phyloP scores from a whole-genome alignment of 495 filamentous ascomycete genomes.

The Sporormia fimetaria region DNA sequence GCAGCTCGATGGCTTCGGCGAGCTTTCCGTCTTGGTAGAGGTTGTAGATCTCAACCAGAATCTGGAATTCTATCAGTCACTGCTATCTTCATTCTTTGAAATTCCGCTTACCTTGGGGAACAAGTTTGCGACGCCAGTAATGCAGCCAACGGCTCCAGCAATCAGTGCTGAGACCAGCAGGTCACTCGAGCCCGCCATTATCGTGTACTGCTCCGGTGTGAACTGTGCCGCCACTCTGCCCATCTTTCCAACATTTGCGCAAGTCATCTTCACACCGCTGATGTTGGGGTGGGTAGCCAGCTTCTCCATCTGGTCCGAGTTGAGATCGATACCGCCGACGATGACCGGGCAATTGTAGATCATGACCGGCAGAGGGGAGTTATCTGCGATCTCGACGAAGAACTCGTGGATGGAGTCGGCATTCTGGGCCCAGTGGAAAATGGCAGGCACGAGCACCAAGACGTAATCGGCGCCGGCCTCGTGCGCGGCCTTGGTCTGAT shows the following conservation, averaged over 20 bases:
- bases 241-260: slow-evolving; percentile 87
- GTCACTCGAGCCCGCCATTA: slow-evolving; percentile 74
- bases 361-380: slow-evolving; percentile 72
- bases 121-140: slow-evolving; percentile 73
- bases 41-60: slow-evolving; percentile 31
- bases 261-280: slow-evolving; percentile 81
- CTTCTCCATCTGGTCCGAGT: slow-evolving; percentile 62
- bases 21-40: slow-evolving; percentile 30
- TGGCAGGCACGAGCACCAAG: slow-evolving; percentile 71
- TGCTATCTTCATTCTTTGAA: neutral
- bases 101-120: slow-evolving; percentile 44
- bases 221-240: slow-evolving; percentile 53
- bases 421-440: slow-evolving; percentile 59
- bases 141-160: slow-evolving; percentile 69
- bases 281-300: slow-evolving; percentile 74
- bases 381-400: slow-evolving; percentile 66
- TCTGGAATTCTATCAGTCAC: slow-evolving; percentile 1
- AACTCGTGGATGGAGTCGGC: slow-evolving; percentile 56
- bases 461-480: slow-evolving; percentile 69
- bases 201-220: slow-evolving; percentile 45
- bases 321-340: slow-evolving; percentile 66
- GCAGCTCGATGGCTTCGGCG: slow-evolving; percentile 32
- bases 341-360: slow-evolving; percentile 91
- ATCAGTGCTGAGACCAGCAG: slow-evolving; percentile 74
- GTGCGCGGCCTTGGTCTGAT: slow-evolving; percentile 62